Base-by-base conservation (phyloP, 495 filamentous ascomycete genomes). In the Cryomyces minteri region DNA sequence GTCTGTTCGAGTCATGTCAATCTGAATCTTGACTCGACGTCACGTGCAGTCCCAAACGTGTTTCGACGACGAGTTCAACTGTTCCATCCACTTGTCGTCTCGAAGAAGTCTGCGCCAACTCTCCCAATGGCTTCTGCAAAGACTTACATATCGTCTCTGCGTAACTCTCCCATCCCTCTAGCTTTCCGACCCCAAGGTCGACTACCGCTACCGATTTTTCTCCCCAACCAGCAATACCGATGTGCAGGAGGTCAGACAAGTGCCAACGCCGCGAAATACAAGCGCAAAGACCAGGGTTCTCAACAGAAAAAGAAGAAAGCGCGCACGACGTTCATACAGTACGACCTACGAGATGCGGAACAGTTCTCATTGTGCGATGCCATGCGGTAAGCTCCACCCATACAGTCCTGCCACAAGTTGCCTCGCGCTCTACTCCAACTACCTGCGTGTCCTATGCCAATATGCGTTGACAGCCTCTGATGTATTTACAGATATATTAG, bases 351-450 rank as follows among this genome's bases (percentile, higher is more conserved):
- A 56, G 52, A 72, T 51, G 64, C 76, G 51, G 65, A 84, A 33
- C 76, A 83, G 51, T 90, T 76, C 58, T 70, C 83, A 5, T 71
- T 98, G 8, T 82, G 82, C 52, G 90, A 98, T 67, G 90, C 90
- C 5, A 92, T 98, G 78, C 74, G 88, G 83, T 88, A 72, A 40
- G 72, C 52, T 30, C 43, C 4, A 18, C 34, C 34, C 8, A 9
- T 37, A 37, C 34, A 9, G 12, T 37, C 3, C 8, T 9, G 34
- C 34, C 18, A 25, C 34, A 14, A 38, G 9, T 38, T 9, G 1
- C 34, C 12, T 38, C 34, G 9, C 34, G 12, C 9, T 38, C 9
- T 38, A 4, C 40, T 10, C 10, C 40, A 12, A 41, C 28, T 29
- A 9, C 40, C 1, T 10, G 11, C 28, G 8, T 41, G 28, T 10